A percentile compares a stretch with the other conserved stretches of the same genome.
Evolutionary conservation across 768 basidiomycete genomes (phyloP).

Genomic region (Sarcodon aspratus): DNA sequence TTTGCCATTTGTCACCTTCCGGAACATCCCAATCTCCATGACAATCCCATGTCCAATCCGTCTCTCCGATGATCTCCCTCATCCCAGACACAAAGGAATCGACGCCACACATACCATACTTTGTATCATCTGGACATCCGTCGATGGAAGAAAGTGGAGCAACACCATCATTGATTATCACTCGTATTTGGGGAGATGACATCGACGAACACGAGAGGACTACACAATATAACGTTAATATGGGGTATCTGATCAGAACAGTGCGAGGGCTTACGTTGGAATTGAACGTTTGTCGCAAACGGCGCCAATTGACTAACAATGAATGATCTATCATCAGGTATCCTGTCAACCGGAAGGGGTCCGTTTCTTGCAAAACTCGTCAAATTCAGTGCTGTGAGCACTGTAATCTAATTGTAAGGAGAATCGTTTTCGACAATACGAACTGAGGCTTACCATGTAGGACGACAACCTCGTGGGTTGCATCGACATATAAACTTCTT

Average conservation of each 20-base stretch:
- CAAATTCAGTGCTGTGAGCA: conserved; percentile 35
- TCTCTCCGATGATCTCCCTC: conserved; percentile 23
- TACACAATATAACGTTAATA: conserved; percentile 38
- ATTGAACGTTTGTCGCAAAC: neutral
- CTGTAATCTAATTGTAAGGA: conserved; percentile 8
- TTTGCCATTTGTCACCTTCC: conserved; percentile 56
- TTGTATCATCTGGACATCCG: conserved; percentile 25
- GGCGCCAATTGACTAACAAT: neutral
- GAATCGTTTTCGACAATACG: neutral
- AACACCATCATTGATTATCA: conserved; percentile 38
- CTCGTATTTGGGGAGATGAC: conserved; percentile 21
- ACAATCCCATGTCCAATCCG: conserved; percentile 60
- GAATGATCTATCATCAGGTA: conserved; percentile 18
- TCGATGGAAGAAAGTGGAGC: conserved; percentile 32
- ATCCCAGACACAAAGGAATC: conserved; percentile 27
- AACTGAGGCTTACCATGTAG: conserved; percentile 17
- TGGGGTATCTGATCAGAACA: conserved; percentile 30
- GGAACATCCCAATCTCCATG: conserved; percentile 67
- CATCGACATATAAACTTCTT: conserved; percentile 32
- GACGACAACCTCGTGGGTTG: conserved; percentile 33
- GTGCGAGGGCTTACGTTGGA: conserved; percentile 6
- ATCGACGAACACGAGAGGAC: conserved; percentile 33
- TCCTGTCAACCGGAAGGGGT: conserved; percentile 27
- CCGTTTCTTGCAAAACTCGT: conserved; percentile 27
- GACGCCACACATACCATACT: conserved; percentile 30